A percentile compares a stretch with the other conserved stretches of the same genome.
Conservation (phyloP, 306 rosid genomes). For the Vigna hirtella region DNA sequence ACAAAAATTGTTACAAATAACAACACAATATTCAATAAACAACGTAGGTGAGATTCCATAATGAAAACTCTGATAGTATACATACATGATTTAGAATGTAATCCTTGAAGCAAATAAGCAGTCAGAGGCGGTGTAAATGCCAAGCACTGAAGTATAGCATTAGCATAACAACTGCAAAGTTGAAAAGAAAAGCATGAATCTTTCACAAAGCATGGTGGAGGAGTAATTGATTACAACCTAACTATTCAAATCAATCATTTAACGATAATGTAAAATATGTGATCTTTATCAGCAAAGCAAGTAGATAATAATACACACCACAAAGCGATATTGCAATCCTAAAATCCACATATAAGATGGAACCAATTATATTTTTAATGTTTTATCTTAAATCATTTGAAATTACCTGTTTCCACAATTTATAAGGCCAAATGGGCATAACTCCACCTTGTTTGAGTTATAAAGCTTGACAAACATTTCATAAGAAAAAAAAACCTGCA, state of each 20-base stretch:
- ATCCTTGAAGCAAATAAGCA: conserved; percentile 88
- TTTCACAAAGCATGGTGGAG: conserved; percentile 10
- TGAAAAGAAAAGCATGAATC: conserved; percentile 5
- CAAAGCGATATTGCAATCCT: conserved; percentile 25
- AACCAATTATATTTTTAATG: neutral
- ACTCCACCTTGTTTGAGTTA: conserved; percentile 74
- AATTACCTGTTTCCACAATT: conserved; percentile 95
- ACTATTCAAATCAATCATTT: conserved; percentile 14
- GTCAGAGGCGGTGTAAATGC: conserved; percentile 94
- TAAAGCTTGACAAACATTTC: conserved; percentile 83
- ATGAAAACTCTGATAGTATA: conserved; percentile 35
- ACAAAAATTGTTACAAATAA: conserved; percentile 34
- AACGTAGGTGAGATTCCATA: conserved; percentile 6
- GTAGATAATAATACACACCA: conserved; percentile 10
- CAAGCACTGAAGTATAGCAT: conserved; percentile 95
- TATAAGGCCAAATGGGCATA: conserved; percentile 81
- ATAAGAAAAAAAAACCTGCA: conserved; percentile 80
- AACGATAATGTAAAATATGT: neutral
- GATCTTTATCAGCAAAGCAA: conserved; percentile 19
- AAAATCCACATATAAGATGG: conserved; percentile 31
- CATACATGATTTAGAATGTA: conserved; percentile 87
- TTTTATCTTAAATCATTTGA: conserved; percentile 23
- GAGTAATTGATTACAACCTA: conserved; percentile 18
- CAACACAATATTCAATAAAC: conserved; percentile 27
- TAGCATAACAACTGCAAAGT: conserved; percentile 88